Evolutionary conservation across 176 grass and related monocot genomes (phyloP).

Genomic region (Panicum miliaceum): DNA sequence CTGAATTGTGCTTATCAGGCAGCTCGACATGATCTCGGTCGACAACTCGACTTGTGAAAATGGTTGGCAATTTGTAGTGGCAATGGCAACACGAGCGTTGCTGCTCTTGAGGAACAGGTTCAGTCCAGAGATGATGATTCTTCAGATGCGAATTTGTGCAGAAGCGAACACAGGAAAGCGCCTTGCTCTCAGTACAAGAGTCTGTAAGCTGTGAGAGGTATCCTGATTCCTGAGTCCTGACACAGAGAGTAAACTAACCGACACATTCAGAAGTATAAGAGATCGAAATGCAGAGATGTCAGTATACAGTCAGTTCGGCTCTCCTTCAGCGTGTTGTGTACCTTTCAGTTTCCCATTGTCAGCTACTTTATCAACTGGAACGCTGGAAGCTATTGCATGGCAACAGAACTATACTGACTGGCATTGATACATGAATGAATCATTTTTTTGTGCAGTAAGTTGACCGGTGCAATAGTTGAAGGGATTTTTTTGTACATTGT

Average conservation of each 20-base stretch:
- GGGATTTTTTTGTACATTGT: not conserved
- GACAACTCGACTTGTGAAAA: not conserved
- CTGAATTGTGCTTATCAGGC: not conserved
- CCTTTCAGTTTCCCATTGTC: not conserved
- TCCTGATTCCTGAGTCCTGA: too few relatives aligned
- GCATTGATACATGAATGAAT: not conserved
- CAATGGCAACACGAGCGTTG: not conserved
- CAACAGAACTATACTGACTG: not conserved
- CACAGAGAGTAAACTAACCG: not conserved
- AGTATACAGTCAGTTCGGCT: not conserved
- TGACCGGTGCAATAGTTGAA: not conserved
- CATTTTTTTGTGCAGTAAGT: not conserved
- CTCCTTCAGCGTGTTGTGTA: too few relatives aligned
- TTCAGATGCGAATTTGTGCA: not conserved
- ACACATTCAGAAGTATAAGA: conserved; percentile 3
- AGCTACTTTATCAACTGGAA: not conserved
- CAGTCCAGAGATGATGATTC: not conserved
- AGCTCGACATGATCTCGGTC: not conserved
- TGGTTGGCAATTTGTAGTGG: not conserved
- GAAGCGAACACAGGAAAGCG: not conserved
- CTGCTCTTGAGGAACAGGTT: not conserved
- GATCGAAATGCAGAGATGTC: not conserved
- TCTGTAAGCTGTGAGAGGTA: not conserved
- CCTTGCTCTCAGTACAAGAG: not conserved
- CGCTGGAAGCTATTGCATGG: not conserved